Evolutionary conservation across 305 asterid genomes (phyloP).

Genomic region (Caryopteris hybrid): DNA sequence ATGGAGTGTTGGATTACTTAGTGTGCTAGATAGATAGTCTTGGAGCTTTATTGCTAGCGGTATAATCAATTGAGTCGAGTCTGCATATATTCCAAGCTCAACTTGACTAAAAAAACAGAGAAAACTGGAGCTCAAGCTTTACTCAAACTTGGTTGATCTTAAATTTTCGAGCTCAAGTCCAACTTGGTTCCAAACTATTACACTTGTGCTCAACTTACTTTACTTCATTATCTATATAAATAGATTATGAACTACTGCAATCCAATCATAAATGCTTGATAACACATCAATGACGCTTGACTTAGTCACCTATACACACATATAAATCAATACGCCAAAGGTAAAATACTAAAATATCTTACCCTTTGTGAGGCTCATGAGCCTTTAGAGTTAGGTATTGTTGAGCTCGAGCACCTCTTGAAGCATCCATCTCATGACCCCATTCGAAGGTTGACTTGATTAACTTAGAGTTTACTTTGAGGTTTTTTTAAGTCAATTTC

Average conservation of each 20-base stretch:
- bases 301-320: background rate
- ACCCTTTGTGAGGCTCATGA: too few species aligned
- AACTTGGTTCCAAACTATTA: background rate
- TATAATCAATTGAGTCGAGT: background rate
- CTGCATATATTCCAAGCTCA: background rate
- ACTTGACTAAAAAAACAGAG: too few species aligned
- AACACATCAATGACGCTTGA: background rate
- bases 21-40: background rate
- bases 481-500: too few species aligned
- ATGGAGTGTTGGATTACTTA: background rate
- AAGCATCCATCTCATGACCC: too few species aligned
- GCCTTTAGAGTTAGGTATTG: too few species aligned
- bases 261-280: background rate
- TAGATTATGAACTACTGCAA: background rate
- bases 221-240: too few species aligned
- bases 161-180: background rate
- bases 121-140: background rate
- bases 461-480: too few species aligned
- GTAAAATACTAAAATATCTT: too few species aligned
- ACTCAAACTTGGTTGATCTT: background rate
- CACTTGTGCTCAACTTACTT: background rate
- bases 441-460: too few species aligned
- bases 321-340: too few species aligned
- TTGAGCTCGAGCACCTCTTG: too few species aligned
- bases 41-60: background rate